Evolutionary conservation across 2,329 filamentous ascomycete species (phyloP), one percentile per base, ranked within the genome.

Genomic region (Aspergillus sclerotialis): DNA sequence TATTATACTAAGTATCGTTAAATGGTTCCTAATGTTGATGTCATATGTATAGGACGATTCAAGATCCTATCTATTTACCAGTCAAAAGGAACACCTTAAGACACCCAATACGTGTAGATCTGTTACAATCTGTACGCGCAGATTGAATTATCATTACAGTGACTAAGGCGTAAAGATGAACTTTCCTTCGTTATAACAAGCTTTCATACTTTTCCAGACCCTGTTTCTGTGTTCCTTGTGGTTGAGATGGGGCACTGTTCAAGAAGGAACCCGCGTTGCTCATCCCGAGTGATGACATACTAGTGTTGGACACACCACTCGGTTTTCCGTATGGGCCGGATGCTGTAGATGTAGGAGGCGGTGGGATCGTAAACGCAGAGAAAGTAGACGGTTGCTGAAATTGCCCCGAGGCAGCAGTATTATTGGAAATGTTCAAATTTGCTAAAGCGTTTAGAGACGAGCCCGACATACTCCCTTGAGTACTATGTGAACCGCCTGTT

Each of bases 151-250:
- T n/a, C n/a, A n/a, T n/a, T n/a, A n/a, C n/a, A n/a, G n/a, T n/a
- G n/a, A n/a, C n/a, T n/a, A n/a, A n/a, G n/a, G n/a, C n/a, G n/a
- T n/a, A n/a, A n/a, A n/a, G n/a, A n/a, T n/a, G n/a, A n/a, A n/a
- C n/a, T n/a, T n/a, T 29, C 23, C 13, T 27, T 24, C 26, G 12
- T 52, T 45, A 77, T 39, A 76, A 49, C 42, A 77, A 60, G 53
- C 73, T 76, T 45, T 75, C 70, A 49, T 70, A 76, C 40, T 70
- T 72, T 53, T 76, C 73, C 38, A 76, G 49, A 2, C 72, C 72
- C 36, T 55, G 53, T 42, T 55, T 63, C 40, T 48, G 59, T 34
- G 52, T 44, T 18, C 39, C 38, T 27, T 45, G 40, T 12, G 49
- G 40, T 32, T 52, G 45, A n/a, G 43, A 35, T 11, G 36, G 36